Evolutionary conservation across 1,284 basidiomycete genomes (phyloP).

Genomic region (Vanrija sp.): DNA sequence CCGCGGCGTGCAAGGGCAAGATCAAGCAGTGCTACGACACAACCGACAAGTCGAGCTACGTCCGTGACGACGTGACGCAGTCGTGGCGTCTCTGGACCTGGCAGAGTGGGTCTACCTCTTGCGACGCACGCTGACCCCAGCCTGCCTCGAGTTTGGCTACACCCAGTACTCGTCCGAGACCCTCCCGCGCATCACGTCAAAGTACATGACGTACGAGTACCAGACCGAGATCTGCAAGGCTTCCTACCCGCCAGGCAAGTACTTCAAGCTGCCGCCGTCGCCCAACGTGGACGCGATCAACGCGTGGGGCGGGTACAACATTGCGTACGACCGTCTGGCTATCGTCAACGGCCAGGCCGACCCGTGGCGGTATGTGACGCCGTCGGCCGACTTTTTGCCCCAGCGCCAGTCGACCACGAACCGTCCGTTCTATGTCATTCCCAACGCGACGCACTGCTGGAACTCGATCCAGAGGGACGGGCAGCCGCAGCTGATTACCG

Average conservation of each 20-base stretch:
- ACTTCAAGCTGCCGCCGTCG: slow-evolving; percentile 63
- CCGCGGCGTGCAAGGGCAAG: slow-evolving; percentile 57
- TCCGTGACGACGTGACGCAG: slow-evolving; percentile 59
- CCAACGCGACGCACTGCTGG: background rate
- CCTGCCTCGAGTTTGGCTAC: slow-evolving; percentile 50
- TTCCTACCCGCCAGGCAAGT: slow-evolving; percentile 75
- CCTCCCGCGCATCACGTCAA: slow-evolving; percentile 26
- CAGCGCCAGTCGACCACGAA: background rate
- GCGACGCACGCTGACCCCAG: background rate
- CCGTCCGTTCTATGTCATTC: background rate
- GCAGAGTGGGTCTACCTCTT: slow-evolving; percentile 53
- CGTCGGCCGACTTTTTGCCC: background rate
- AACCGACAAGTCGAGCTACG: slow-evolving; percentile 63
- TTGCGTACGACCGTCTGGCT: slow-evolving; percentile 71
- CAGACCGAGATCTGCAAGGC: slow-evolving; percentile 73
- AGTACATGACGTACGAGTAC: slow-evolving; percentile 70
- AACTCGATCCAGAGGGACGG: background rate
- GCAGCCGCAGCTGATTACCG: no score
- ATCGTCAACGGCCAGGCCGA: slow-evolving; percentile 61
- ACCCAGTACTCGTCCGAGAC: slow-evolving; percentile 53
- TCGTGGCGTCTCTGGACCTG: slow-evolving; percentile 83
- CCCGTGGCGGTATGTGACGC: slow-evolving; percentile 72
- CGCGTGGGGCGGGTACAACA: slow-evolving; percentile 66
- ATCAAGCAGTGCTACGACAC: slow-evolving; percentile 83
- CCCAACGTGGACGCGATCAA: slow-evolving; percentile 80